Evolutionary conservation across 1,284 basidiomycete genomes (phyloP), one percentile per base, ranked within the genome.

Genomic region (Inonotus obliquus): DNA sequence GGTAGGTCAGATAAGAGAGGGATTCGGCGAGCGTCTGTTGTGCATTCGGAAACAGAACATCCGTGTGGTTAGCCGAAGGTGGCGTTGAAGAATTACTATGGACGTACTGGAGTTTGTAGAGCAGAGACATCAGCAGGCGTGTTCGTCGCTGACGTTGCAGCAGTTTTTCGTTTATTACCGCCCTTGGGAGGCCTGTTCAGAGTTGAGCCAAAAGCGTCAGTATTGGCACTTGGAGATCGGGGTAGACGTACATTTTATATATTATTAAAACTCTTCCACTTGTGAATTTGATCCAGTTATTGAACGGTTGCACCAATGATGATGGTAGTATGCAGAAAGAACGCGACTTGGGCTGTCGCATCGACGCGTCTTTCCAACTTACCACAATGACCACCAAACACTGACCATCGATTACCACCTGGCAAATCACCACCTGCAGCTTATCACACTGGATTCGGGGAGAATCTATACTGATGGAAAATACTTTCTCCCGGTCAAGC

Each of bases 1-100:
- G 83, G 38, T 74, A 72, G 62, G 89, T 80, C 1, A 87, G 75
- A 67, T 87, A 89, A 0, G 90, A 91, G 6, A 90, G 74, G 59
- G 87, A 83, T 67, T 89, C 88, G 25, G 83, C 84, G 54, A 91
- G 76, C 19, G 82, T 82, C 86, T 87, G 32, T 2, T 21, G 23
- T 14, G 44, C 14, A 10, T 6, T 17, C 14, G 25, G 38, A 53
- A 7, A 5, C 17, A 44, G 4, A 21, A 39, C 19, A 39, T 41
- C 32, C 25, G 13, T 64, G 37, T 11, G 45, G 13, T 23, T 57
- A 23, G n/a, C n/a, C 27, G 32, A 7, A 44, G 19, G 19, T 17
- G n/a, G n/a, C n/a, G n/a, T n/a, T n/a, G n/a, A n/a, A n/a, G n/a
- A n/a, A n/a, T n/a, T n/a, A 11, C 66, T 60, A 54, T 9, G 21